Base-by-base conservation (phyloP, 768 basidiomycete genomes). In the Lactarius indigo region DNA sequence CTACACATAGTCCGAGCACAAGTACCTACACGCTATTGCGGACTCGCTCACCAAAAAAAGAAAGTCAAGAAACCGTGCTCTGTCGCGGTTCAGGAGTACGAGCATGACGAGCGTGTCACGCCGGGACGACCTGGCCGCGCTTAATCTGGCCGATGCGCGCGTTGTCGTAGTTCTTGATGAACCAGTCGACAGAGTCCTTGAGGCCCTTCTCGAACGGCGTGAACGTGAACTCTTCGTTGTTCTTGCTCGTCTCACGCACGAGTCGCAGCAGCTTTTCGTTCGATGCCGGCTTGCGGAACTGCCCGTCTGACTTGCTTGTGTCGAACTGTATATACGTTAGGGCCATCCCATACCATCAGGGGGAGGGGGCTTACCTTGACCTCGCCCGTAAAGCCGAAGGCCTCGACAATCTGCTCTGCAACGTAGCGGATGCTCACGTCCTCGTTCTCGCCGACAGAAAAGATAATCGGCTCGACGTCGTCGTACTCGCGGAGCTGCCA, bases 241-340 rank as follows among this genome's bases (percentile, higher is more conserved):
- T 78, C 57, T 58, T 58, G 23, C 57, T 30, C 76, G 77, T 60
- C 91, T 75, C 57, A 37, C 57, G 57, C 23, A 58, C 57, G 23
- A 58, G 57, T 5, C 57, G 57, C 35, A 58, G 15, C 8, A 96
- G 80, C 77, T 95, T 96, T 73, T 85, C 87, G 78, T 98, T 98
- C 52, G 92, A 93, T 20, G 95, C 95, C 1, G 94, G 94, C 79
- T 97, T 97, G 70, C 94, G 88, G 84, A 89, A 94, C 77, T 96
- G 95, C 1, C 95, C 94, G 72, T 98, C 95, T 7, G 94, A 86
- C 64, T 86, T 85, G 39, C 84, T 80, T 41, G 87, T 86, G 77
- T 96, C 93, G 76, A 94, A 96, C 91, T 92, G 68, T 12, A 17
- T 12, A 1, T 39, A 39, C 1, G 13, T 37, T 37, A 37, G 35